Base-by-base conservation (phyloP, 176 grass and related monocot species). In the Aegilops tauschii region DNA sequence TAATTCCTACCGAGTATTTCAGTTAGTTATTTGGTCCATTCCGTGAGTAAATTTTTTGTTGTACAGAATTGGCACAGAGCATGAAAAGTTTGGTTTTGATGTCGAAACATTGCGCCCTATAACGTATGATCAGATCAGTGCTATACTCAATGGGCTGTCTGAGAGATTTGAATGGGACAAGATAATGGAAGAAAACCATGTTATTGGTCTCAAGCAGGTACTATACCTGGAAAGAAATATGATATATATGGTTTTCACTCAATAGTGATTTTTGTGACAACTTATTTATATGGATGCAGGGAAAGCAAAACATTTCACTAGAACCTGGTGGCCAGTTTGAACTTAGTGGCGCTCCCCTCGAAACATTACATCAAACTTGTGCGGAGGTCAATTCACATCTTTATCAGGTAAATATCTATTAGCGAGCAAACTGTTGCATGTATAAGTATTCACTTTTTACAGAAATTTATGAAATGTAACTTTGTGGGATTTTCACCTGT, bases 361-460 rank as follows among this genome's bases (percentile, higher is more conserved):
- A 99, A 79, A 99, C 97, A 39, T 79, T 99, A 40, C 97, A 96
- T 86, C 97, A 99, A 89, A 96, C 97, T 73, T 99, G 94, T 93
- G 97, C 97, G 28, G 97, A 96, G 82, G 94, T 99, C 82, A 99
- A 99, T 87, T 99, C 97, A 83, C 94, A 99, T 91, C 97, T 99
- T 90, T 99, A 99, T 84, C 97, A 99, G 94, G 97, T 96, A 81
- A 69, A 68, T 73, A 63, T 85, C 27, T 85, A 44, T 79, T 73
- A 5, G 72, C 21, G 52, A 37, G 30, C 30, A 44, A 12, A 65
- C 8, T 12, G 18, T 87, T 82, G 8, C 80, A n/a, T 62, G 20
- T 77, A 30, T 36, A 73, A 11, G 30, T 65, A 77, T 29, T 47
- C 50, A 5, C 21, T 20, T 79, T n/a, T 59, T 79, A 79, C 32